Conservation (phyloP, 2,329 filamentous ascomycete genomes). For the Curvularia hawaiiensis region DNA sequence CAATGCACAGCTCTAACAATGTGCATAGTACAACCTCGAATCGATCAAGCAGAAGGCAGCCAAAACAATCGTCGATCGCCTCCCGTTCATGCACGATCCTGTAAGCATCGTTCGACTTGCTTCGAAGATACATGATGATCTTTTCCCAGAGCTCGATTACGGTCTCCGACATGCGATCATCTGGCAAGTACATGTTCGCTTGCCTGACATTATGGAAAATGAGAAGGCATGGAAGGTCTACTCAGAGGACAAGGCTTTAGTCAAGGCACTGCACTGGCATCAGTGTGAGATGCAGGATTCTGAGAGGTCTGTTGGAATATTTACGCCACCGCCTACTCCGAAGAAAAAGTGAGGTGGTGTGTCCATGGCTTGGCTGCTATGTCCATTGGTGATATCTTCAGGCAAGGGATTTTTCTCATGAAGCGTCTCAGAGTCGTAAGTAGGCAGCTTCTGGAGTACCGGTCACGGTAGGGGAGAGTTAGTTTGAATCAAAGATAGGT, state of each 20-base stretch:
- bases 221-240: constrained; percentile 20
- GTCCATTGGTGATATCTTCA: not conserved
- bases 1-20: not conserved
- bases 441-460: not conserved
- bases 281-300: constrained; percentile 8
- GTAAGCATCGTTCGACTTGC: constrained; percentile 21
- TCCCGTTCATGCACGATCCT: constrained; percentile 23
- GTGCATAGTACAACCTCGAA: constrained; percentile 27
- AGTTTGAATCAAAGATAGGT: no score
- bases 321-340: not conserved
- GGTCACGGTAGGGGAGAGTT: not conserved
- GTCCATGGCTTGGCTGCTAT: not conserved
- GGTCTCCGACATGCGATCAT: constrained; percentile 25
- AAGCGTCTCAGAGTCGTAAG: not conserved
- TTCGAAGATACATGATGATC: constrained; percentile 10
- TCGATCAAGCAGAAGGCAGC: constrained; percentile 20
- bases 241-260: constrained; percentile 13
- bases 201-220: constrained; percentile 19
- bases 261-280: constrained; percentile 19
- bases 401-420: not conserved
- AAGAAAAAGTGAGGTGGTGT: not conserved
- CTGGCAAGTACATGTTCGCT: constrained; percentile 12
- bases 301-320: not conserved
- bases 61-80: constrained; percentile 26
- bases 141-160: constrained; percentile 17